Evolutionary conservation across 2,329 filamentous ascomycete genomes (phyloP), one percentile per base, ranked within the genome.

Genomic region (Xylariaceae sp.): DNA sequence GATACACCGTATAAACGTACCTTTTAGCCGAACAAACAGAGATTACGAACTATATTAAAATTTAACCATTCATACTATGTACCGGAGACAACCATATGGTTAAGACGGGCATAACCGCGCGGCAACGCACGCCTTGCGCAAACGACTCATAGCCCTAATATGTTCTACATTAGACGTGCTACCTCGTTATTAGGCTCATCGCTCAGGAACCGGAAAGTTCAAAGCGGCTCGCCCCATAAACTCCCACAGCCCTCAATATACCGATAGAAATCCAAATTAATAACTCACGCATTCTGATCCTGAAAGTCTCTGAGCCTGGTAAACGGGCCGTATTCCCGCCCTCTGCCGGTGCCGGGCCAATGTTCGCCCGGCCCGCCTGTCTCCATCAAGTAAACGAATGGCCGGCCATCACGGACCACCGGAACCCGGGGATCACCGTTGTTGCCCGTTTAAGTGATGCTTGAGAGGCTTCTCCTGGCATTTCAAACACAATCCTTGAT

Each of bases 381-480:
- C 51, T 56, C 54, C 56, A 52, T 54, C 36, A 42, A 53, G 49
- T 39, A 54, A 39, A n/a, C 50, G 37, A 36, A 50, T 56, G 57
- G 30, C 43, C 56, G 54, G 51, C 10, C 48, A 54, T 59, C 48
- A 49, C 56, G 56, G 56, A 59, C 54, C 47, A 56, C 56, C 54
- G 56, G 34, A 40, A n/a, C 47, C 46, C 56, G 32, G 54, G 51
- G 32, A 43, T 54, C 47, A 47, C 32, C 43, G 19, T 41, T 42
- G 30, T 12, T 36, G 55, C 21, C 51, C 51, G 52, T 34, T 54
- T 13, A 10, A 47, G 19, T 45, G 51, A 42, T 43, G 29, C 45
- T 52, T 48, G 55, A 22, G 55, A 34, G 6, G 18, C 32, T 26
- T 50, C 34, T 26, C 47, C 37, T 16, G 12, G 42, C 12, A n/a